These are phyloP conservation scores for Malus hybrid DNA, from an alignment of 331 rosid genomes.

Conservation along the genomic window DNA sequence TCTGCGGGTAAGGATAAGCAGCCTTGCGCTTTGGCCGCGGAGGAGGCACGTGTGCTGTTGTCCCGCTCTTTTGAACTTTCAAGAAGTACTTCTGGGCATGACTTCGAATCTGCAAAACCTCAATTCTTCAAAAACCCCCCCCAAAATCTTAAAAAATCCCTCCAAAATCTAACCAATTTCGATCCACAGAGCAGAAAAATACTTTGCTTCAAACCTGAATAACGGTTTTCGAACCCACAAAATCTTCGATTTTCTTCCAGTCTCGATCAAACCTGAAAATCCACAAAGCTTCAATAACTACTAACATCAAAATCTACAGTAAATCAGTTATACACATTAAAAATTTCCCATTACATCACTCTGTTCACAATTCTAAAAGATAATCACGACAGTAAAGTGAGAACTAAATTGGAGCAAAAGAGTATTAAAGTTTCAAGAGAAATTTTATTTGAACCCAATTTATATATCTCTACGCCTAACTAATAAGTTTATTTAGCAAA, in stretches of 20 bases:
- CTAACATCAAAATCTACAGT: neutral
- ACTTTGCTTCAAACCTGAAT: conserved; percentile 68
- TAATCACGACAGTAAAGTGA: too few relatives aligned
- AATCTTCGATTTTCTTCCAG: conserved; percentile 99
- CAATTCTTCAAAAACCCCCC: neutral
- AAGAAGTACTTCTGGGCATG: conserved; percentile 93
- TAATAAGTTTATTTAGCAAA: too few relatives aligned
- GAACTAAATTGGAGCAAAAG: neutral
- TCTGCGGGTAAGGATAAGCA: conserved; percentile 91
- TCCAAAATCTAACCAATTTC: too few relatives aligned
- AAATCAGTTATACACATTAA: neutral
- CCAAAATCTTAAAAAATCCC: too few relatives aligned
- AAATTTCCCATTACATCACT: neutral
- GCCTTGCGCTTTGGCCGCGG: conserved; percentile 99
- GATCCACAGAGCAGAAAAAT: neutral
- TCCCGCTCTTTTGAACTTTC: conserved; percentile 89
- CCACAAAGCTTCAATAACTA: neutral
- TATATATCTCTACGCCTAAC: too few relatives aligned
- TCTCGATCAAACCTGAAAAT: conserved; percentile 83
- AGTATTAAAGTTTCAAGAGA: neutral
- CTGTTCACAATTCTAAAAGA: neutral
- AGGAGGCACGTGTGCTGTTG: conserved; percentile 92
- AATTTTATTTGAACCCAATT: too few relatives aligned
- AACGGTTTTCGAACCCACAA: conserved; percentile 89
- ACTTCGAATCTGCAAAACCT: conserved; percentile 65